Evolutionary conservation across 495 filamentous ascomycete genomes (phyloP), one percentile per base, ranked within the genome.

Genomic region (Aspergillus wentii): DNA sequence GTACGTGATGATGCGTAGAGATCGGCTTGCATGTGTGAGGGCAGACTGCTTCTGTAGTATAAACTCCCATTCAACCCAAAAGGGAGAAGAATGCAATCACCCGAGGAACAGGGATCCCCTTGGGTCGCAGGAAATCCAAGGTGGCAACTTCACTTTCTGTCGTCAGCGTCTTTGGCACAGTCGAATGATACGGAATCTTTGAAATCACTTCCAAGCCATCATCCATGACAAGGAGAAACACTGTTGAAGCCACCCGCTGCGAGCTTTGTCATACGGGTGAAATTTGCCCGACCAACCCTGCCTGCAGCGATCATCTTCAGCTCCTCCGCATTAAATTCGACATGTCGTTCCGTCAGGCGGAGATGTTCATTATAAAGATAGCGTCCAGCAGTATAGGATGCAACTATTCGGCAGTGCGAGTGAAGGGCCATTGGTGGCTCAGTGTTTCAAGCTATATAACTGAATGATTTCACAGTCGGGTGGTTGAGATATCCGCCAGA

Each of bases 71-170:
- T 27, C 1, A 22, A 33, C 7, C 18, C 21, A 33, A 44, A 44
- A 3, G 35, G 35, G 5, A 44, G 21, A 11, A 25, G 29, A 20
- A 42, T 48, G 1, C 13, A 5, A 7, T 19, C 6, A 11, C 22
- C 19, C 0, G 32, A 15, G 25, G 33, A 38, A 22, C 61, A 8
- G 59, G 64, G 17, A 64, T 39, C 8, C 52, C 44, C 25, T 56
- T 32, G 18, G 46, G 26, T 17, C 14, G 41, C 8, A 64, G 50
- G 41, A 56, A 54, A 14, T 43, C 50, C 31, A 69, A 47, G 15
- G 62, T 65, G 0, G 62, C 59, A 20, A 54, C 64, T 31, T 69
- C 61, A 47, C 62, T 66, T 4, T 54, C 60, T 2, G 56, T 49
- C 13, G 49, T 33, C 27, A 49, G 33, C 31, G 49, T 29, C 38